Evolutionary conservation across 1,139 yeast species (phyloP).

Genomic region (Candida glucosophila): DNA sequence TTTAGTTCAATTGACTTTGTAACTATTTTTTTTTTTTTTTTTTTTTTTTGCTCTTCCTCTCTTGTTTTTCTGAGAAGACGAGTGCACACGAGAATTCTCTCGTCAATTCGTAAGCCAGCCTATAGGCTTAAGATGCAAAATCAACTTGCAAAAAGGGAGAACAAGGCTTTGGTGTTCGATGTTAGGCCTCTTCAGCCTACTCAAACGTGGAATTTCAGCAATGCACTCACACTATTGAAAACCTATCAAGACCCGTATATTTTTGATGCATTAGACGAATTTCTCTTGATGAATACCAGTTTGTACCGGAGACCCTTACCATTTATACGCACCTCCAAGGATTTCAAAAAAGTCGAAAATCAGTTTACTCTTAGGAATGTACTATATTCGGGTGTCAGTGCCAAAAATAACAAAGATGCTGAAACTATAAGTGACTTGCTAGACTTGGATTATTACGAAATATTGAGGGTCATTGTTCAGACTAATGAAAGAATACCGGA

Average conservation of each 20-base stretch:
- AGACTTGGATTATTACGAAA: conserved; percentile 30
- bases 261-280: conserved; percentile 36
- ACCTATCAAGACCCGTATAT: conserved; percentile 25
- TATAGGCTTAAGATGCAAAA: too few relatives aligned
- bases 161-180: too few relatives aligned
- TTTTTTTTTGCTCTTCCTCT: too few relatives aligned
- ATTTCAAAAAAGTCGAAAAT: conserved; percentile 6
- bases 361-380: conserved; percentile 34
- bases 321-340: too few relatives aligned
- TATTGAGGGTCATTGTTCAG: conserved; percentile 38
- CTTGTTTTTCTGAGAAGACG: too few relatives aligned
- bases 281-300: conserved; percentile 26
- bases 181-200: conserved; percentile 30
- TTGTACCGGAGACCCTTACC: conserved; percentile 28
- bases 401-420: conserved; percentile 28
- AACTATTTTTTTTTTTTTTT: too few relatives aligned
- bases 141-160: too few relatives aligned
- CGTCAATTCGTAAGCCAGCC: too few relatives aligned
- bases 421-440: conserved; percentile 26
- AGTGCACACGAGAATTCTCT: too few relatives aligned
- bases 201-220: conserved; percentile 36
- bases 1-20: too few relatives aligned
- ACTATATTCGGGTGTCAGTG: conserved; percentile 26
- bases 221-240: conserved; percentile 27
- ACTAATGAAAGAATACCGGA: conserved; percentile 30